Evolutionary conservation across 352 stramenopile species (phyloP), one percentile per base, ranked within the genome.

Genomic region (Paralagenidium karlingii): DNA sequence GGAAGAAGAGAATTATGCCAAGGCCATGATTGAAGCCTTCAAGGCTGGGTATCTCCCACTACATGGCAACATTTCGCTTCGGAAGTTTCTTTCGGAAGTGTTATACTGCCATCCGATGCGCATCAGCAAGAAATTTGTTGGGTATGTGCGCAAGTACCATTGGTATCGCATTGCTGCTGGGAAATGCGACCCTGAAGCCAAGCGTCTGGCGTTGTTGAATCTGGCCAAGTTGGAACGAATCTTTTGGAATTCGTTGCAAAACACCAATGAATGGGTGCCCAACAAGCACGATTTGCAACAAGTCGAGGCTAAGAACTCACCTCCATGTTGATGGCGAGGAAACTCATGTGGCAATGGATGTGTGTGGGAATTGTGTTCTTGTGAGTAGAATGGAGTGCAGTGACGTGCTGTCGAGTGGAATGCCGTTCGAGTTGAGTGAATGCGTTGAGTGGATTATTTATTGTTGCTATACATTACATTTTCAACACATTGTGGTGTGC

Each of bases 111-210:
- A 90, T 48, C 79, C 80, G 27, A 94, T 94, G 81, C 71, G 81
- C 39, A 87, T 94, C 50, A 93, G 78, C 47, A 94, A 94, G 53
- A 94, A 94, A 58, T 94, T 92, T 50, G 75, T 87, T 15, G 81
- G 81, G 22, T 84, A 85, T 37, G 75, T 88, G 24, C 82, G 69
- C 51, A 94, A 86, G 57, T 86, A 86, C 59, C 73, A 86, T 43
- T 86, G 73, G 73, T 86, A 86, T 49, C 70, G 65, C 39, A 82
- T 82, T 44, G 64, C 70, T 7, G 64, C 68, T 8, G 64, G 68
- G 45, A 71, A 74, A 40, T 73, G 63, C 31, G 64, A 82, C 19
- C 55, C 64, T 7, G 52, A 70, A 46, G 59, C 58, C 26, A 68
- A 68, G 40, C 54, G 46, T 7, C 49, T 54, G 30, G 64, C 58